Base-by-base conservation (phyloP, 2,329 filamentous ascomycete species). In the Claviceps digitariae region DNA sequence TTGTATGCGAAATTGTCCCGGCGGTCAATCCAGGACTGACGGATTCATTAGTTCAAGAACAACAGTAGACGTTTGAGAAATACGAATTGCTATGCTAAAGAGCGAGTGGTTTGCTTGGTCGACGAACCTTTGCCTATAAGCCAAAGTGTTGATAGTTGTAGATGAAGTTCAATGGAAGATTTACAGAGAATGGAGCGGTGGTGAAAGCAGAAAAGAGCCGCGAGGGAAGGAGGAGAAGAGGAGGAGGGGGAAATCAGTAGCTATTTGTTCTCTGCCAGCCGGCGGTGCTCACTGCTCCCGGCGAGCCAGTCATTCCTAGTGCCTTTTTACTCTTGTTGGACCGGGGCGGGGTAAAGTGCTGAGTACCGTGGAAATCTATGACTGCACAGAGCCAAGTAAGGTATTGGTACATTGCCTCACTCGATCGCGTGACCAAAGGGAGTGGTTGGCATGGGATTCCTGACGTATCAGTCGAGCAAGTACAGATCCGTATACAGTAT, bases 301-400 rank as follows among this genome's bases (percentile, higher is more conserved):
- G 23, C 34, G 45, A 38, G 34, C 36, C 53, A 47, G 56, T 25
- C 51, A 41, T 25, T 47, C 15, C 53, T 34, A 49, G 48, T 62
- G 60, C 55, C 61, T 57, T 57, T 20, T 57, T 61, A 60, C 62
- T 64, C 63, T 67, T 66, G 67, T 69, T 67, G 69, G 67, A 69
- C 64, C 66, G 69, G 69, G 69, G 69, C 69, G 69, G 70, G 70
- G 70, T 72, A 72, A 72, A 66, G 59, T 59, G 57, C 54, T 72
- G 71, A 66, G 59, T 59, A 57, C 54, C 55, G 59, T 60, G 52
- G 41, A 57, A 49, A 52, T 46, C 54, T 23, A 46, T 52, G 48
- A 46, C 25, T 43, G 46, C 50, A 50, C 48, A 50, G 25, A 43
- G 38, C 46, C 4, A 27, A 47, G 25, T 13, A 38, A 48, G 47